Conservation (phyloP, 768 basidiomycete species). For the Suillus subalutaceus region DNA sequence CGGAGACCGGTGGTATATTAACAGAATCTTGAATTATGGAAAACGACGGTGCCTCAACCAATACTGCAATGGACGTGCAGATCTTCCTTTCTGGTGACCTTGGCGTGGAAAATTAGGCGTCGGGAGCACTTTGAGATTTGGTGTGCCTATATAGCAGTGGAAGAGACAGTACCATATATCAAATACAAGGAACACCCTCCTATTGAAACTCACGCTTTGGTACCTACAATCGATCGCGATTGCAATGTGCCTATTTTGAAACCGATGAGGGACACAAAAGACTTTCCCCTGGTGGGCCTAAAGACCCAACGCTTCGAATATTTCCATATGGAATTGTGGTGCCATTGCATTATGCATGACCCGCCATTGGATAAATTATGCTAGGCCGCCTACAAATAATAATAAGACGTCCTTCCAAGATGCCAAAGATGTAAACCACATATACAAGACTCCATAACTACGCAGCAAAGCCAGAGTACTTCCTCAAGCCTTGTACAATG, state of each 20-base stretch:
- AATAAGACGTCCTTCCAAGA: not conserved
- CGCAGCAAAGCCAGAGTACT: not conserved
- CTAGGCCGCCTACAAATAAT: not conserved
- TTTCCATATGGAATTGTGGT: not conserved
- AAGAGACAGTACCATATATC: not conserved
- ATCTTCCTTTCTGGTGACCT: not conserved
- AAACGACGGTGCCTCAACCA: not conserved
- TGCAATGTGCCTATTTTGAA: not conserved
- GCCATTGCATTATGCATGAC: not conserved
- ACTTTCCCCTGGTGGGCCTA: not conserved
- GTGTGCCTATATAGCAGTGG: not conserved
- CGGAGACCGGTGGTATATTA: not conserved
- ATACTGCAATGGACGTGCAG: not conserved
- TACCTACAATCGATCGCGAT: not conserved
- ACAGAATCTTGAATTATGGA: not conserved
- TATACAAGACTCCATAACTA: not conserved
- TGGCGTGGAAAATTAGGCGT: not conserved
- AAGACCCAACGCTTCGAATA: not conserved
- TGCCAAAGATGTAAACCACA: constrained; percentile 3
- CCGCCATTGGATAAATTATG: not conserved
- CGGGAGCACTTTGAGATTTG: not conserved
- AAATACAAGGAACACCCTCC: not conserved
- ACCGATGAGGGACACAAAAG: not conserved
- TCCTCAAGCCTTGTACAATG: constrained; percentile 76
- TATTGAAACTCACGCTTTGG: not conserved